These are phyloP conservation scores for Papiliotrema terrestris DNA, from an alignment of 1,284 basidiomycete species.

Conservation along the genomic window DNA sequence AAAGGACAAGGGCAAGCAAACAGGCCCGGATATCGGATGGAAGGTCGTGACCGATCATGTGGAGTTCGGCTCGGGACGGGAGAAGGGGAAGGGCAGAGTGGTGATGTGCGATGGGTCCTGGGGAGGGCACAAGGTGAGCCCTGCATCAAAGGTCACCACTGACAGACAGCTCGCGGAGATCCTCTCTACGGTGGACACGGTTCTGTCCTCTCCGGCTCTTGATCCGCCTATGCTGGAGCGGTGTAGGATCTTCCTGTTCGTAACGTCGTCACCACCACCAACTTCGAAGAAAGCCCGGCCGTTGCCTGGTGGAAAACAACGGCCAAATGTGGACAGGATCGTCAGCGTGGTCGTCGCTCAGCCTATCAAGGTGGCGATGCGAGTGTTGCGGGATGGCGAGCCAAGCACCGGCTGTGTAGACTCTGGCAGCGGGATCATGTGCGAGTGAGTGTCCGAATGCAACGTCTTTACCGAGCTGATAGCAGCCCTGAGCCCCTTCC, in stretches of 20 bases:
- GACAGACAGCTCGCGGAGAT: slow-evolving; percentile 45
- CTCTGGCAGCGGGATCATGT: slow-evolving; percentile 45
- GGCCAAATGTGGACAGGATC: slow-evolving; percentile 33
- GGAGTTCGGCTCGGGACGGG: slow-evolving; percentile 17
- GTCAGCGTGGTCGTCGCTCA: slow-evolving; percentile 49
- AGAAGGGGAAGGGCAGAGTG: slow-evolving; percentile 27
- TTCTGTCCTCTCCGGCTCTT: slow-evolving; percentile 47
- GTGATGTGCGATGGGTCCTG: slow-evolving; percentile 37
- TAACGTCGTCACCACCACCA: slow-evolving; percentile 37
- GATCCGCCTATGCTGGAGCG: slow-evolving; percentile 35
- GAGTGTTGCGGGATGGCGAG: slow-evolving; percentile 39
- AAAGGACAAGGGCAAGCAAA: slow-evolving; percentile 7
- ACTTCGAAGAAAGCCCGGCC: slow-evolving; percentile 7
- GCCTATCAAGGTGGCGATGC: slow-evolving; percentile 48
- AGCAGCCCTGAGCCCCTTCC: slow-evolving; percentile 41
- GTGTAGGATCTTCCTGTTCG: slow-evolving; percentile 48
- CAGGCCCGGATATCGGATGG: slow-evolving; percentile 17
- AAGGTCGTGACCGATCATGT: slow-evolving; percentile 24
- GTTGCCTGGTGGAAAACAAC: neutral
- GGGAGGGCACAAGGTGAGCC: slow-evolving; percentile 25
- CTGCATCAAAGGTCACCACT: neutral
- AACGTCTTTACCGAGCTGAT: neutral
- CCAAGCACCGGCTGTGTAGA: neutral
- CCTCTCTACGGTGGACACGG: slow-evolving; percentile 46
- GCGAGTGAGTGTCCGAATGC: slow-evolving; percentile 45